A percentile compares a stretch with the other conserved stretches of the same genome.
Conservation (phyloP, 352 stramenopile genomes). For the Aphanomyces euteiches region DNA sequence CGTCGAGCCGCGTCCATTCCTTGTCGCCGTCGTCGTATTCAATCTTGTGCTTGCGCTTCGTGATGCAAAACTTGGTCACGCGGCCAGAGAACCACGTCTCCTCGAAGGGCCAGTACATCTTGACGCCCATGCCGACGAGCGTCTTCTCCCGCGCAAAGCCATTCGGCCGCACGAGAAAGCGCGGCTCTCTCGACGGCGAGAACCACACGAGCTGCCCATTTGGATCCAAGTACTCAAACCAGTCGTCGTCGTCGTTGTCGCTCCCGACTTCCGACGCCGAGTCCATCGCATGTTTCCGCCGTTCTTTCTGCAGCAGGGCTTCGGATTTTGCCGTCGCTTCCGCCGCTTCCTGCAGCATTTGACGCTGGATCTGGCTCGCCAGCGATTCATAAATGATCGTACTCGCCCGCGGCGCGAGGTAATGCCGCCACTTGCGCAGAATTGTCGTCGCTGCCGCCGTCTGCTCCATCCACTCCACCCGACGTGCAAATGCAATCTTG, state of each 20-base stretch:
- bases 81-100: slow-evolving; percentile 67
- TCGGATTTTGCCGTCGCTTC: slow-evolving; percentile 44
- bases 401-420: slow-evolving; percentile 43
- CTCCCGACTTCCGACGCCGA: slow-evolving; percentile 70
- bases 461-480: slow-evolving; percentile 40
- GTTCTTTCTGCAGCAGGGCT: slow-evolving; percentile 48
- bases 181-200: slow-evolving; percentile 61
- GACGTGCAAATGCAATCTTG: slow-evolving; percentile 39
- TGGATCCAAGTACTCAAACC: slow-evolving; percentile 62
- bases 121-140: slow-evolving; percentile 57
- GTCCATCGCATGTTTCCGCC: slow-evolving; percentile 47
- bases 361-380: slow-evolving; percentile 46
- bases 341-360: slow-evolving; percentile 47
- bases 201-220: slow-evolving; percentile 73
- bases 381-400: slow-evolving; percentile 50
- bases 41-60: slow-evolving; percentile 62
- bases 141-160: slow-evolving; percentile 49
- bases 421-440: slow-evolving; percentile 49
- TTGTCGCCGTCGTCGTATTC: slow-evolving; percentile 76
- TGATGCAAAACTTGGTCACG: slow-evolving; percentile 52
- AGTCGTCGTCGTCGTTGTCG: slow-evolving; percentile 81
- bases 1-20: slow-evolving; percentile 56
- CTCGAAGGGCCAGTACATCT: slow-evolving; percentile 70
- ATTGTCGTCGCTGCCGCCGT: slow-evolving; percentile 46
- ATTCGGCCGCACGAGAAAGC: slow-evolving; percentile 63